Evolutionary conservation across 768 basidiomycete species (phyloP), one percentile per base, ranked within the genome.

Genomic region (Imleria badia): DNA sequence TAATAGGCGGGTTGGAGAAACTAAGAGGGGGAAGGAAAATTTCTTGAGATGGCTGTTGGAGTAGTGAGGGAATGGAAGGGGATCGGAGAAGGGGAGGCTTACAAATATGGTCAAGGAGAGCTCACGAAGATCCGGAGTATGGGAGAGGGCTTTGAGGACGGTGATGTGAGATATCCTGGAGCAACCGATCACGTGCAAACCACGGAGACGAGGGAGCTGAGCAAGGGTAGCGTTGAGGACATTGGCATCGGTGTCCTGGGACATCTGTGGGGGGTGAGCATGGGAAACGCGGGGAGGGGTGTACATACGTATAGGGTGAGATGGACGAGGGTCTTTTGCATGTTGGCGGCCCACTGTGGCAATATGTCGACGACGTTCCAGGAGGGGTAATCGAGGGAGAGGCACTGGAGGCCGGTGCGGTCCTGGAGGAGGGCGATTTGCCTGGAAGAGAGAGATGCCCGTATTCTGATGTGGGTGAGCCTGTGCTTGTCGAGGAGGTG

Each of bases 61-160:
- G 34, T 7, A 11, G 48, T 36, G 48, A 55, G 50, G 45, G 33
- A 29, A 48, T 31, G 51, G 45, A 14, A 46, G 8, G 29, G 46
- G 40, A 23, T 12, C 1, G 41, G 12, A 1, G 1, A n/a, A 19
- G 14, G 26, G 8, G 12, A 68, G 1, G 13, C 83, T 54, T 52
- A 89, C 87, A 54, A 78, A 77, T 41, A 79, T 76, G 15, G 84
- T 83, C 29, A 89, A 73, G 1, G 86, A 83, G 1, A 91, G 73
- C 52, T 77, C 83, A 58, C 82, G 80, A 12, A 91, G 75, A 7
- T 72, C 62, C 0, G 86, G 86, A 0, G 81, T 82, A 45, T 81
- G 72, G 1, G 64, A 56, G 7, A 65, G 54, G 12, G 79, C 67
- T 15, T 69, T 71, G 31, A 90, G 72, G 8, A 87, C 70, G 33